Base-by-base conservation (phyloP, 1,284 basidiomycete species). In the Austropuccinia psidii region DNA sequence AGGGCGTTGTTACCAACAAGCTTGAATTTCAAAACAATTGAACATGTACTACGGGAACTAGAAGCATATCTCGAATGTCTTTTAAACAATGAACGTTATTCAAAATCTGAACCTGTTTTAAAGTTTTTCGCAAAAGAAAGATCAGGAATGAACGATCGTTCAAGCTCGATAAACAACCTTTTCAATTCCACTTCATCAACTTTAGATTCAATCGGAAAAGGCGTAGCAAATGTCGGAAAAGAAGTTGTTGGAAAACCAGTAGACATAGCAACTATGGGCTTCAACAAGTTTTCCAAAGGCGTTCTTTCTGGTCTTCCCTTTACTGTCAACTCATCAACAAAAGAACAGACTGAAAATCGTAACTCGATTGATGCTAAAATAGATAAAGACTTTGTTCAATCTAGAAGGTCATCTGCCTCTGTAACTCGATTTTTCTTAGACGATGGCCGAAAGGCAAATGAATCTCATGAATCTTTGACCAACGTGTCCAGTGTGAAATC, bases 41-140 rank as follows among this genome's bases (percentile, higher is more conserved):
- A 72, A 52, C 58, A 62, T 41, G 47, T 72, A 24, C 37, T 55
- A 11, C 29, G 69, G 17, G 58, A 72, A 31, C 43, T 72, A 21
- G 58, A 72, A 54, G 69, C 41, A 35, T 72, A 72, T 24, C 33
- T 72, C 6, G 31, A 58, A 62, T 52, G 37, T 29, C 58, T 72
- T 13, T 45, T 72, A n/a, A 72, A 54, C 13, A 45, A 72, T 62
- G 58, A 61, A 49, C 49, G 69, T 11, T 72, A 72, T 62, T 58
- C 69, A 11, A 50, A 61, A 62, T 72, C 69, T 37, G 47, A 52
- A 43, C 69, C 69, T 17, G 69, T 72, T 15, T 37, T 72, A 17
- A 52, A 49, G 17, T 72, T 72, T 33, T 72, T 72, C 45, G 45
- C 43, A 17, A 72, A 72, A 62, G 69, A 72, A 62, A 37, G 69